Evolutionary conservation across 495 filamentous ascomycete species (phyloP), one percentile per base, ranked within the genome.

Genomic region (Tuber calosporum): DNA sequence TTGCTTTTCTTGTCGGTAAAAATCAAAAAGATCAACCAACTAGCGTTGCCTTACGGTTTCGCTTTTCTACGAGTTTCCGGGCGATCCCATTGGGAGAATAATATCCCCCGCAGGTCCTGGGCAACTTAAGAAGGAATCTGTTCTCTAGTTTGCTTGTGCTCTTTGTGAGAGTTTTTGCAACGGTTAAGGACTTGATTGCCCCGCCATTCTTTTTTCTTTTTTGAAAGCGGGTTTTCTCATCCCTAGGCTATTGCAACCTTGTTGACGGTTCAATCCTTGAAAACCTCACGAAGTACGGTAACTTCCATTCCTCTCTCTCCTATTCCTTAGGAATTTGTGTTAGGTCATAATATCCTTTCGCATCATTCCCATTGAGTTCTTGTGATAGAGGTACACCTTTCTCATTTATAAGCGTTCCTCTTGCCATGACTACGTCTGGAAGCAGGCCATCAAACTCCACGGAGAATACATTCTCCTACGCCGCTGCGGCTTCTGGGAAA

Each of bases 401-500:
- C 71, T 67, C 40, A 66, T 66, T 77, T 43, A 45, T 42, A 42
- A 70, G 40, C 67, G 37, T 62, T 41, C 71, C 36, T 43, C 73
- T 37, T 79, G 76, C 71, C 77, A 79, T 79, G 77, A 79, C 77
- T 79, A 73, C 77, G 70, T 79, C 77, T 70, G 68, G 72, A 22
- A 75, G 69, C 68, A 75, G 70, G 69, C 69, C 77, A 66, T 72
- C 74, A 75, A 81, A 83, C 81, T 74, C 82, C 69, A 84, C 84
- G 80, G 84, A 83, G 74, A 76, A 86, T 69, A 82, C 86, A 71
- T 96, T 97, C 83, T 97, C 95, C 62, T 99, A 99, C 84, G 94
- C 94, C 73, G 93, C 97, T 86, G 94, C 94, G 81, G 95, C 94
- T 53, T 79, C 77, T 45, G 77, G 77, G 48, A 79, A 79, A 75